A percentile compares a stretch with the other conserved stretches of the same genome.
These are phyloP conservation scores for Calonectria honghensis DNA, from an alignment of 2,329 filamentous ascomycete species.

Conservation along the genomic window DNA sequence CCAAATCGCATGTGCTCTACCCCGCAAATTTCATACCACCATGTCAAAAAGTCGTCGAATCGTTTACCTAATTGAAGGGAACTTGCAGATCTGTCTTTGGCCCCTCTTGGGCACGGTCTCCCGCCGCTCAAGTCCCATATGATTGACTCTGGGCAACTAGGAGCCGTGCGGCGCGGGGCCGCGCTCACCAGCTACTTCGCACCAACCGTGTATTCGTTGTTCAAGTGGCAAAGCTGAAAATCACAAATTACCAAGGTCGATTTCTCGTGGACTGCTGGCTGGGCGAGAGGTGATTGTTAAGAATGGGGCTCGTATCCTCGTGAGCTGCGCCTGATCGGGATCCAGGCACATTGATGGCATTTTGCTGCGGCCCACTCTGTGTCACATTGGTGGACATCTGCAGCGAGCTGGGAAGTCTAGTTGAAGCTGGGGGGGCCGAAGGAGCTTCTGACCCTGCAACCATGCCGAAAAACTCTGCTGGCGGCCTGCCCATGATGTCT, in stretches of 20 bases:
- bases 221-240: neutral
- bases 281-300: slow-evolving; percentile 10
- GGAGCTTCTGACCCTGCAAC: slow-evolving; percentile 19
- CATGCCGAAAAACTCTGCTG: slow-evolving; percentile 14
- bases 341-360: slow-evolving; percentile 34
- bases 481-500: slow-evolving; percentile 8
- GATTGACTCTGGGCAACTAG: neutral
- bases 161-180: slow-evolving; percentile 4
- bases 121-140: neutral
- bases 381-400: slow-evolving; percentile 34
- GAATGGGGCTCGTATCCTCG: slow-evolving; percentile 8
- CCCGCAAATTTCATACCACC: slow-evolving; percentile 33
- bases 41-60: slow-evolving; percentile 27
- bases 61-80: slow-evolving; percentile 10
- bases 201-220: neutral
- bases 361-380: slow-evolving; percentile 31
- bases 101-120: neutral
- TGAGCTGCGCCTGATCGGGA: slow-evolving; percentile 4
- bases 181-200: neutral
- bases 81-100: slow-evolving; percentile 30
- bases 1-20: slow-evolving; percentile 39
- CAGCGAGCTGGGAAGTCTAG: slow-evolving; percentile 38
- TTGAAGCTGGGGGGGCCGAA: neutral
- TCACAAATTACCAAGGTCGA: slow-evolving; percentile 42
- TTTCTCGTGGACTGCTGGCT: slow-evolving; percentile 40